Percentiles rank a stretch among this genome's conserved stretches.
Conservation (phyloP, 192 early-diverging fungal genomes). For the Phycomyces nitens region DNA sequence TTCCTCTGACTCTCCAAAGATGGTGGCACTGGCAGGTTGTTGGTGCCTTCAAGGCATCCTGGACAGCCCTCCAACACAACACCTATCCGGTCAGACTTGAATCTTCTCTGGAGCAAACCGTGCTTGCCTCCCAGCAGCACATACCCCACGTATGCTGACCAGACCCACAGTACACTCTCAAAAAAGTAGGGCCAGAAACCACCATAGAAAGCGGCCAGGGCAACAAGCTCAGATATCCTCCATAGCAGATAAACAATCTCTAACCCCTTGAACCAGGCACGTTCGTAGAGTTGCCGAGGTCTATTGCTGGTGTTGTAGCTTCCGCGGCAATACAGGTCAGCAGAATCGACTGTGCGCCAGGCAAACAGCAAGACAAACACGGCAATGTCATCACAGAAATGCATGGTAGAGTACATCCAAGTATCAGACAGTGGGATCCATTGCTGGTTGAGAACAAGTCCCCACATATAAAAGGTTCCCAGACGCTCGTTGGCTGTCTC, state of each 20-base stretch:
- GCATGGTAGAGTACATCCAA: conserved; percentile 35
- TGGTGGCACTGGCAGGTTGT: no score
- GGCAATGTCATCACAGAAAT: conserved; percentile 8
- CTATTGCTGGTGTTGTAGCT: background rate
- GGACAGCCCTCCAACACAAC: no score
- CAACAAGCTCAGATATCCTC: conserved; percentile 8
- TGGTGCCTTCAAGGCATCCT: no score
- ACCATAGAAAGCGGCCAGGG: conserved; percentile 17
- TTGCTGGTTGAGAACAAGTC: conserved; percentile 32
- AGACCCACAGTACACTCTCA: no score
- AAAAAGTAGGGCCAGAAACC: conserved; percentile 21
- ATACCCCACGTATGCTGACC: no score
- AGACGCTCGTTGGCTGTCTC: conserved; percentile 22
- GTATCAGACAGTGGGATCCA: conserved; percentile 50
- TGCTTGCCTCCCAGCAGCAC: no score
- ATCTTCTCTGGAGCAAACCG: no score
- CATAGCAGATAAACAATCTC: conserved; percentile 16
- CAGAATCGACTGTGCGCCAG: conserved; percentile 15
- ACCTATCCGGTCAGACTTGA: no score
- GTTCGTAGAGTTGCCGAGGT: conserved; percentile 3
- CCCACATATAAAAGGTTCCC: conserved; percentile 52
- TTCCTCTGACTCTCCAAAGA: no score
- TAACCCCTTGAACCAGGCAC: conserved; percentile 22
- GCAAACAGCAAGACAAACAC: conserved; percentile 20
- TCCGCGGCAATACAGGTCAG: conserved; percentile 17